Conservation (phyloP, 1,284 basidiomycete genomes). For the Sanghuangporus weigelae region DNA sequence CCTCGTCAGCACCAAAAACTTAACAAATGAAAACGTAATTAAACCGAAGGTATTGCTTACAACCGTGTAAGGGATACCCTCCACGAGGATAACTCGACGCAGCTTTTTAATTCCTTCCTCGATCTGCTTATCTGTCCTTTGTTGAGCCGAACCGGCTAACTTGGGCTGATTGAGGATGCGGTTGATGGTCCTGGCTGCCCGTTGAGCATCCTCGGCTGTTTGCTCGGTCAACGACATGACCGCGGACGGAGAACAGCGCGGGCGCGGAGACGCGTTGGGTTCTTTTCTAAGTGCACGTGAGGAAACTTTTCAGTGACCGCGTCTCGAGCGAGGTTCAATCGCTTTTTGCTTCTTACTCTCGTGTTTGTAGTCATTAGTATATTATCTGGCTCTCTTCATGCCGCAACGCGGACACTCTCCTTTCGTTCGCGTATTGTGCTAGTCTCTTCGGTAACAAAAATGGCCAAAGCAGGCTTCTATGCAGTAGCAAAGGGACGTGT, state of each 20-base stretch:
- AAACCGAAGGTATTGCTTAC: slow-evolving; percentile 33
- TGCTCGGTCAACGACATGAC: slow-evolving; percentile 1
- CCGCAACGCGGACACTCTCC: neutral
- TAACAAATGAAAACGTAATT: neutral
- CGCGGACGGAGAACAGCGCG: neutral
- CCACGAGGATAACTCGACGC: slow-evolving; percentile 78
- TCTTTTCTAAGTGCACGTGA: neutral
- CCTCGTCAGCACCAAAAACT: neutral
- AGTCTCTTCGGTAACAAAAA: neutral
- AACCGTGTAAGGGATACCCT: slow-evolving; percentile 73
- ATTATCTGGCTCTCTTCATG: neutral
- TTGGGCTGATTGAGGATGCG: slow-evolving; percentile 71
- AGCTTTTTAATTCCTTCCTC: slow-evolving; percentile 81
- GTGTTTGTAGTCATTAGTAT: neutral
- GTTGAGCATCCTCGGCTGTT: slow-evolving; percentile 1
- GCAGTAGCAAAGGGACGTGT: slow-evolving; percentile 33
- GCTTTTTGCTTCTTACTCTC: neutral
- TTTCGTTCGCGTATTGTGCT: neutral
- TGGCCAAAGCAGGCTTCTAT: slow-evolving; percentile 30
- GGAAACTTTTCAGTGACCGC: neutral
- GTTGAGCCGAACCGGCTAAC: slow-evolving; percentile 45
- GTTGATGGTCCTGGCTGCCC: slow-evolving; percentile 63
- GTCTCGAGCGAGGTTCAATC: no score
- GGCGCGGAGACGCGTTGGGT: neutral
- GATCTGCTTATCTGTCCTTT: slow-evolving; percentile 59